Percentiles rank a stretch among this genome's conserved stretches.
phyloP scores from a whole-genome alignment of 2,329 filamentous ascomycete genomes.

The Ascochyta pisi region DNA sequence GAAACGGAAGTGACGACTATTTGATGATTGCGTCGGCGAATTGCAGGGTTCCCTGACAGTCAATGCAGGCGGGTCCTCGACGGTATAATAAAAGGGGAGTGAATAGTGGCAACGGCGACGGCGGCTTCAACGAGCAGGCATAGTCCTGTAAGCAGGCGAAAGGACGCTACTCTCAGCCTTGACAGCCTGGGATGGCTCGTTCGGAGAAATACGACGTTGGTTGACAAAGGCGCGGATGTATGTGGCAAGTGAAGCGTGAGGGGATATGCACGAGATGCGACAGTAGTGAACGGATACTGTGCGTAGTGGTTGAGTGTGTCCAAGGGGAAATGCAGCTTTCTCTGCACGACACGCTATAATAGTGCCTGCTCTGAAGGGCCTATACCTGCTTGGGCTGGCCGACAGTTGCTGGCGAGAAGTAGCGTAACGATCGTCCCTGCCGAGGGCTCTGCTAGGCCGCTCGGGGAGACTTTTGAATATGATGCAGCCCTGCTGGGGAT shows the following conservation, averaged over 20 bases:
- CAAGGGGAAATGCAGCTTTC: slow-evolving; percentile 30
- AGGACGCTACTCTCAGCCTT: slow-evolving; percentile 28
- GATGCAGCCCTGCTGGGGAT: slow-evolving; percentile 41
- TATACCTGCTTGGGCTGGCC: slow-evolving; percentile 15
- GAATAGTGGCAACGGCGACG: slow-evolving; percentile 27
- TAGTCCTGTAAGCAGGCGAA: slow-evolving; percentile 31
- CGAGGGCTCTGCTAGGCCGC: slow-evolving; percentile 28
- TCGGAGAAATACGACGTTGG: slow-evolving; percentile 33
- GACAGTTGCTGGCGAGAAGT: slow-evolving; percentile 31
- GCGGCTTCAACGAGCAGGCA: slow-evolving; percentile 41
- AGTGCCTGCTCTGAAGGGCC: slow-evolving; percentile 7
- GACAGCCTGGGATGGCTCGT: slow-evolving; percentile 25
- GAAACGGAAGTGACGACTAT: slow-evolving; percentile 5
- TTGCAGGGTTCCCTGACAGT: slow-evolving; percentile 34
- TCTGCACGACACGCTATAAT: slow-evolving; percentile 40
- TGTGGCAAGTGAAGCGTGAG: slow-evolving; percentile 36
- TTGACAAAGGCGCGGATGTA: slow-evolving; percentile 21
- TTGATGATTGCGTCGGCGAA: slow-evolving; percentile 33
- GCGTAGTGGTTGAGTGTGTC: slow-evolving; percentile 25
- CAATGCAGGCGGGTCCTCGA: slow-evolving; percentile 32
- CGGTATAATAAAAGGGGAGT: slow-evolving; percentile 32
- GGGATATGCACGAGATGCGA: slow-evolving; percentile 36
- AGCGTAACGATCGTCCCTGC: slow-evolving; percentile 44
- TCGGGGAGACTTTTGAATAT: slow-evolving; percentile 21
- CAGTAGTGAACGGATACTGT: slow-evolving; percentile 24